phyloP scores from a whole-genome alignment of 2,329 filamentous ascomycete genomes.

The Cercospora janseana region DNA sequence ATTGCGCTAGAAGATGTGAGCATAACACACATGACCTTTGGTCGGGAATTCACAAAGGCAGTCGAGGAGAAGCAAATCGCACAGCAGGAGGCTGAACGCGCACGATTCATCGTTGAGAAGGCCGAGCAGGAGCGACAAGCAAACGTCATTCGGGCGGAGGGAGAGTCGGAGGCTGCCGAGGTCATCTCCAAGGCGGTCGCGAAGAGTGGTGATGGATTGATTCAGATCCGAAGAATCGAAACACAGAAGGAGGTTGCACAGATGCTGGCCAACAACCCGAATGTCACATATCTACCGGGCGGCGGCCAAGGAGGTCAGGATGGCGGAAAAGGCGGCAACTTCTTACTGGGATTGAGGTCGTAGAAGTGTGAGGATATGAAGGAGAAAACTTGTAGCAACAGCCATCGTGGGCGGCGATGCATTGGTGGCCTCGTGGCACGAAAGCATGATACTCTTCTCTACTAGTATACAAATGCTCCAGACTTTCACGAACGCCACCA shows the following conservation, averaged over 20 bases:
- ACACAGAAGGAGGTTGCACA: slow-evolving; percentile 93
- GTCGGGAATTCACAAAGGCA: slow-evolving; percentile 96
- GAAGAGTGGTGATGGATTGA: slow-evolving; percentile 87
- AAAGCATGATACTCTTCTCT: slow-evolving; percentile 25
- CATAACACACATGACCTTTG: slow-evolving; percentile 99
- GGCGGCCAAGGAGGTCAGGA: slow-evolving; percentile 58
- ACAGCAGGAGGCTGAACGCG: slow-evolving; percentile 96
- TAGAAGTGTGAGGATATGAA: slow-evolving; percentile 30
- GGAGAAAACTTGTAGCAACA: slow-evolving; percentile 5
- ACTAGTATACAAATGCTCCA: slow-evolving; percentile 2
- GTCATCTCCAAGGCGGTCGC: slow-evolving; percentile 91
- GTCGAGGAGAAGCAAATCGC: slow-evolving; percentile 99
- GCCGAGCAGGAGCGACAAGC: slow-evolving; percentile 98
- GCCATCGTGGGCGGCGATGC: background rate
- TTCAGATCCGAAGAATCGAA: slow-evolving; percentile 96
- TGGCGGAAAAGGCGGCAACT: slow-evolving; percentile 55
- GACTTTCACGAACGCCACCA: background rate
- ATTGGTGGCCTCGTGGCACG: slow-evolving; percentile 3
- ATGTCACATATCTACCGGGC: slow-evolving; percentile 89
- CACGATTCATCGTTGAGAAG: slow-evolving; percentile 96
- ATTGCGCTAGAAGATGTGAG: slow-evolving; percentile 98
- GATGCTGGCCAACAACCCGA: slow-evolving; percentile 84
- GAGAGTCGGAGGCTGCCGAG: slow-evolving; percentile 94
- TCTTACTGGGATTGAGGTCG: slow-evolving; percentile 65
- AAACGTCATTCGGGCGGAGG: slow-evolving; percentile 96